A percentile compares a stretch with the other conserved stretches of the same genome.
These are phyloP conservation scores for Albatrellus sp. DNA, from an alignment of 1,284 basidiomycete species.

Conservation along the genomic window DNA sequence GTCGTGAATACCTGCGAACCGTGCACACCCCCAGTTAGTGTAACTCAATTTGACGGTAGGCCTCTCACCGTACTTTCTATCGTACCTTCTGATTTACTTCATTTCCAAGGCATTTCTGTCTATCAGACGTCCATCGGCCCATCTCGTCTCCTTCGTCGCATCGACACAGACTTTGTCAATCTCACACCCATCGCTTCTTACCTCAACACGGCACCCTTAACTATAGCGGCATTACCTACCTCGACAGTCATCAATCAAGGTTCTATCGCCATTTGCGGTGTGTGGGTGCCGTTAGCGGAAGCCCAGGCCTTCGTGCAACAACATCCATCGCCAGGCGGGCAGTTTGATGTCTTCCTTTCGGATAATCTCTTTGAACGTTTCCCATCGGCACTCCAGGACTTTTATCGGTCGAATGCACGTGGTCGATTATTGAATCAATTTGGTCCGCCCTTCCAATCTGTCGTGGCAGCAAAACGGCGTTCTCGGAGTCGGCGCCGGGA, in stretches of 20 bases:
- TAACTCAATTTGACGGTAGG: slow-evolving; percentile 56
- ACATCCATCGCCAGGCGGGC: slow-evolving; percentile 23
- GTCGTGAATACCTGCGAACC: slow-evolving; percentile 49
- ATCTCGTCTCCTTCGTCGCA: slow-evolving; percentile 44
- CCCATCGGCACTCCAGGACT: slow-evolving; percentile 41
- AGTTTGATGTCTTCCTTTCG: slow-evolving; percentile 42
- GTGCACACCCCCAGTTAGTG: slow-evolving; percentile 44
- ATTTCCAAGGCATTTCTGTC: slow-evolving; percentile 46
- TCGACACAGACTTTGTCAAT: slow-evolving; percentile 66
- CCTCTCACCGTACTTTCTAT: neutral
- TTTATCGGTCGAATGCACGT: slow-evolving; percentile 31
- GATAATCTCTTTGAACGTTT: slow-evolving; percentile 48
- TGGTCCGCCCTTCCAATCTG: slow-evolving; percentile 41
- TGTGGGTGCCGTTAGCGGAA: slow-evolving; percentile 51
- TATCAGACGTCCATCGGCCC: slow-evolving; percentile 51
- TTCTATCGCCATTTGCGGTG: slow-evolving; percentile 38
- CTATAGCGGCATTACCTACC: slow-evolving; percentile 25
- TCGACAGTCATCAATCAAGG: slow-evolving; percentile 33
- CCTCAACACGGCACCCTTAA: slow-evolving; percentile 24
- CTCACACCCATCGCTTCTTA: slow-evolving; percentile 41
- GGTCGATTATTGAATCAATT: slow-evolving; percentile 37
- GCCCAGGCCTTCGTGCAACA: slow-evolving; percentile 38
- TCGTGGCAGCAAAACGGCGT: slow-evolving; percentile 24
- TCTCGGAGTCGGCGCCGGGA: slow-evolving; percentile 15
- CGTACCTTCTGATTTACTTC: slow-evolving; percentile 1